These are phyloP conservation scores for Rhizophagus prolifer DNA, from an alignment of 192 early-diverging fungal species.

Conservation along the genomic window DNA sequence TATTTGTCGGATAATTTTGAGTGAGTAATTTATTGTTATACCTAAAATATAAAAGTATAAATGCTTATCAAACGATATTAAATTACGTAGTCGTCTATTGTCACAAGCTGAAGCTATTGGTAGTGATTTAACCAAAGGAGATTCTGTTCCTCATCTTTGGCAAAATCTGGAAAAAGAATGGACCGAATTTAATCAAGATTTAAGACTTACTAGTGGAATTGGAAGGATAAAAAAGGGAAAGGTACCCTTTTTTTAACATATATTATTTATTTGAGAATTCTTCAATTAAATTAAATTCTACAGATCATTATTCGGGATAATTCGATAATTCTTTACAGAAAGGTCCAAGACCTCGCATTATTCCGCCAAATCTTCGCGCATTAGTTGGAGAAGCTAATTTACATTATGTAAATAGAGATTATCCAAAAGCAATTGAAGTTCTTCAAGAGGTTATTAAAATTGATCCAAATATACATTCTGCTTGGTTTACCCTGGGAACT, in stretches of 20 bases:
- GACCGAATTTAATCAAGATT: constrained; percentile 26
- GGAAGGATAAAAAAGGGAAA: constrained; percentile 13
- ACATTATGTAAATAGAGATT: constrained; percentile 68
- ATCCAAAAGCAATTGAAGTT: constrained; percentile 67
- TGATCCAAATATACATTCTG: constrained; percentile 67
- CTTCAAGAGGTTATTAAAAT: constrained; percentile 78
- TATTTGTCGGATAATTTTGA: constrained; percentile 1
- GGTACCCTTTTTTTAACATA: not conserved
- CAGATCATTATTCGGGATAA: not conserved
- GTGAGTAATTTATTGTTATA: not conserved
- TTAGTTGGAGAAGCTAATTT: constrained; percentile 78
- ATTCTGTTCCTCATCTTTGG: constrained; percentile 18
- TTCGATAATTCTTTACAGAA: not conserved
- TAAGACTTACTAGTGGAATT: constrained; percentile 24
- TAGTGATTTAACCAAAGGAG: constrained; percentile 10
- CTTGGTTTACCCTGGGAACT: constrained; percentile 88
- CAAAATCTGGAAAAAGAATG: constrained; percentile 30
- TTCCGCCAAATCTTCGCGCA: constrained; percentile 49
- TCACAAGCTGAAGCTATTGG: constrained; percentile 24
- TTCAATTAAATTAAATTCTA: constrained; percentile 1
- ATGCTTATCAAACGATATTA: too few relatives aligned
- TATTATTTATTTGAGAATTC: not conserved
- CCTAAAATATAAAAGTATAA: not conserved
- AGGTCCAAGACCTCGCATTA: not conserved
- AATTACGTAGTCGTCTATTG: constrained; percentile 11